Conservation (phyloP, 2,329 filamentous ascomycete genomes). For the Fusarium mundagurra region DNA sequence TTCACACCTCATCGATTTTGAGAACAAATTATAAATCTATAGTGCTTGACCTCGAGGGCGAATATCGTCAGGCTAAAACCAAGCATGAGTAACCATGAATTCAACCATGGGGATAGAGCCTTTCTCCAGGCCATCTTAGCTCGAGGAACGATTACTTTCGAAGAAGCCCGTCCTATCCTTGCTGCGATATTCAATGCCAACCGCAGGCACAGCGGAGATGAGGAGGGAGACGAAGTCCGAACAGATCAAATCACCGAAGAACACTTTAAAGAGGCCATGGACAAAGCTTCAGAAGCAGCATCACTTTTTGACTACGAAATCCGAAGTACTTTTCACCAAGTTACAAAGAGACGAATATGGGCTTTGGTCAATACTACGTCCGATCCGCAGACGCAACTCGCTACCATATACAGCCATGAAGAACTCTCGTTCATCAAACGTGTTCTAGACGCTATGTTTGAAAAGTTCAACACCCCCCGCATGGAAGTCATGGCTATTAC, state of each 20-base stretch:
- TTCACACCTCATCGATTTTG: not conserved
- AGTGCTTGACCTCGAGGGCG: not conserved
- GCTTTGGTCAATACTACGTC: constrained; percentile 89
- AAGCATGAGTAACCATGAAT: constrained; percentile 48
- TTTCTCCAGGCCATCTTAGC: constrained; percentile 91
- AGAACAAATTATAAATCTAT: not conserved
- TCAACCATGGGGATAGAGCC: constrained; percentile 77
- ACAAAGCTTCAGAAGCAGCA: constrained; percentile 75
- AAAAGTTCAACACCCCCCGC: constrained; percentile 81
- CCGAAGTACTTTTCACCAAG: constrained; percentile 76
- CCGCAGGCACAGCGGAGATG: constrained; percentile 36
- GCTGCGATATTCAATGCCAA: constrained; percentile 77
- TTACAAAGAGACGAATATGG: constrained; percentile 73
- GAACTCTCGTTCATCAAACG: constrained; percentile 92
- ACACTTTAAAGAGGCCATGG: constrained; percentile 75
- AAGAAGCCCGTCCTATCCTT: constrained; percentile 77
- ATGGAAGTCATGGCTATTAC: constrained; percentile 86
- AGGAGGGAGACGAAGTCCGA: constrained; percentile 52
- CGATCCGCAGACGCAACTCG: constrained; percentile 86
- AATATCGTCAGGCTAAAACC: constrained; percentile 36
- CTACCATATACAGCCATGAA: constrained; percentile 81
- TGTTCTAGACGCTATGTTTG: constrained; percentile 90
- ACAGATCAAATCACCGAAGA: constrained; percentile 73
- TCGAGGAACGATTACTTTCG: constrained; percentile 78
- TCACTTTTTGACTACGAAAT: constrained; percentile 90